Evolutionary conservation across 306 rosid genomes (phyloP).

Genomic region (Glycyrrhiza uralensis): DNA sequence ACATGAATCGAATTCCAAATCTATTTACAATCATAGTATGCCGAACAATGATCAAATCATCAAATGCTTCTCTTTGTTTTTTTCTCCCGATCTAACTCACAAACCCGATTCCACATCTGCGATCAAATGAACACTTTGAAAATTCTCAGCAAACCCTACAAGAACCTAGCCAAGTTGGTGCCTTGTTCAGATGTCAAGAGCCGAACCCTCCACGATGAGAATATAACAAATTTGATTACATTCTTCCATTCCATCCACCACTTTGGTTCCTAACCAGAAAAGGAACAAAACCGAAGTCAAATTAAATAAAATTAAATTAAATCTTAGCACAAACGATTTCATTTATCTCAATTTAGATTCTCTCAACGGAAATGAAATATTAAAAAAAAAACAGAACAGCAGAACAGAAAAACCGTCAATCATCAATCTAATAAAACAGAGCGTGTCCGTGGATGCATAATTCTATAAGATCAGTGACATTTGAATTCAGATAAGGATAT

Average conservation of each 20-base stretch:
- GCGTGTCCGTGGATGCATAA: constrained; percentile 23
- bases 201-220: constrained; percentile 2
- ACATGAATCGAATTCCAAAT: constrained; percentile 27
- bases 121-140: constrained; percentile 19
- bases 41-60: neutral
- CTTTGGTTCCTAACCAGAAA: constrained; percentile 6
- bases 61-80: neutral
- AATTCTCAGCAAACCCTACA: constrained; percentile 13
- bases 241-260: constrained; percentile 16
- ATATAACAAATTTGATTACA: neutral
- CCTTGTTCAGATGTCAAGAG: neutral
- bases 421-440: constrained; percentile 9
- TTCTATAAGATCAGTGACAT: constrained; percentile 21
- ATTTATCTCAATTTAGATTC: neutral
- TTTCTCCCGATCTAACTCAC: constrained; percentile 7
- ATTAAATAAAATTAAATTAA: too few species aligned
- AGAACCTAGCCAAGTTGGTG: constrained; percentile 11
- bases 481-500: neutral
- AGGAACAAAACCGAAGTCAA: constrained; percentile 14
- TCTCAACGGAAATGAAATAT: neutral
- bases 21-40: constrained; percentile 25
- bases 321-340: neutral
- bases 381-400: neutral
- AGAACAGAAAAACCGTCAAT: constrained; percentile 12
- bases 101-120: constrained; percentile 23